Conservation (phyloP, 202 grass and related monocot genomes). For the Hordeum pubiflorum region DNA sequence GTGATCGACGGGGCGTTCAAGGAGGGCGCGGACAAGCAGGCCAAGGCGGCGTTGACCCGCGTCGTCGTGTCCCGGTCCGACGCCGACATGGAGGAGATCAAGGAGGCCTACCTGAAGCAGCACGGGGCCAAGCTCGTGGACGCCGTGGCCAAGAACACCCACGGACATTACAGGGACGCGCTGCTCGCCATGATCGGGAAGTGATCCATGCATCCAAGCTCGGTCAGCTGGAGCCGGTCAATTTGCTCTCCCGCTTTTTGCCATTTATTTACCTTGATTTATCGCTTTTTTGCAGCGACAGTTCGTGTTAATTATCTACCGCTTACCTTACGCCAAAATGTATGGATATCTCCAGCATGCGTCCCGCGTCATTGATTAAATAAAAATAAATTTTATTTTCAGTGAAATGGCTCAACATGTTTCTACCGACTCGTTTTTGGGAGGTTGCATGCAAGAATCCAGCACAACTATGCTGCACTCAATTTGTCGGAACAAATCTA, state of each 20-base stretch:
- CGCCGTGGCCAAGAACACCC: conserved; percentile 42
- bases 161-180: conserved; percentile 68
- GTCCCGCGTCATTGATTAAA: neutral
- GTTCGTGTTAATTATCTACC: neutral
- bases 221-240: neutral
- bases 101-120: conserved; percentile 42
- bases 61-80: conserved; percentile 60
- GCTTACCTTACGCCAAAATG: neutral
- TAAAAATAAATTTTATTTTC: neutral
- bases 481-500: too few species aligned
- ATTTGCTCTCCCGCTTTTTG: neutral
- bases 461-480: too few species aligned
- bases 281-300: neutral
- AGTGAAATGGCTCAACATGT: neutral
- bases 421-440: neutral
- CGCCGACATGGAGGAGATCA: conserved; percentile 65
- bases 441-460: too few species aligned
- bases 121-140: conserved; percentile 53
- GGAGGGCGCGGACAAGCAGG: conserved; percentile 46
- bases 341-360: neutral
- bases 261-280: neutral
- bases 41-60: conserved; percentile 53
- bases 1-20: conserved; percentile 48
- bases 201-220: conserved; percentile 21
- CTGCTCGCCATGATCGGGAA: conserved; percentile 65